Evolutionary conservation across 129 eudicot genomes (phyloP).

Genomic region (Flaveria brownii): DNA sequence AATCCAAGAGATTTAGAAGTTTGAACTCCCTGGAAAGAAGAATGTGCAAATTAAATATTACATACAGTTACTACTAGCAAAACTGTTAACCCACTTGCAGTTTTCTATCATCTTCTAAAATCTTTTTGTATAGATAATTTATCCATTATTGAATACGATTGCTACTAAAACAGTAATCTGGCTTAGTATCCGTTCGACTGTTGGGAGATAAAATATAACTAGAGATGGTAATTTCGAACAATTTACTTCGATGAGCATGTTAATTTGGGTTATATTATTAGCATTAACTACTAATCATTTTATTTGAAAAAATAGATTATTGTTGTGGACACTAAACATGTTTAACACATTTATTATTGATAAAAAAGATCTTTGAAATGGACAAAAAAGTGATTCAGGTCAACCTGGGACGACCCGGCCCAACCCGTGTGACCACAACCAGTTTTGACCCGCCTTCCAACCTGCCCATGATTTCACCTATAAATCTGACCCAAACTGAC

Average conservation of each 20-base stretch:
- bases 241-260: neutral
- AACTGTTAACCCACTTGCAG: neutral
- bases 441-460: too few relatives aligned
- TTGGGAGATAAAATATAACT: neutral
- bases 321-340: neutral
- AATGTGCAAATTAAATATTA: neutral
- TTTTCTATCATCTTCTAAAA: neutral
- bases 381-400: too few relatives aligned
- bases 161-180: neutral
- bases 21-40: slow-evolving; percentile 73
- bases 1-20: slow-evolving; percentile 83
- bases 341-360: neutral
- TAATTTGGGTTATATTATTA: neutral
- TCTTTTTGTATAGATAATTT: neutral
- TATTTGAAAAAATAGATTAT: neutral
- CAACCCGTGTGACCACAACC: too few relatives aligned
- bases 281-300: neutral
- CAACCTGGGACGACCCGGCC: too few relatives aligned
- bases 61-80: neutral
- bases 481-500: neutral
- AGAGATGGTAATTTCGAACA: neutral
- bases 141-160: neutral
- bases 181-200: neutral
- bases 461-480: neutral
- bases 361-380: too few relatives aligned